These are phyloP conservation scores for Alternaria ethzedia DNA, from an alignment of 2,329 filamentous ascomycete genomes.

Conservation along the genomic window DNA sequence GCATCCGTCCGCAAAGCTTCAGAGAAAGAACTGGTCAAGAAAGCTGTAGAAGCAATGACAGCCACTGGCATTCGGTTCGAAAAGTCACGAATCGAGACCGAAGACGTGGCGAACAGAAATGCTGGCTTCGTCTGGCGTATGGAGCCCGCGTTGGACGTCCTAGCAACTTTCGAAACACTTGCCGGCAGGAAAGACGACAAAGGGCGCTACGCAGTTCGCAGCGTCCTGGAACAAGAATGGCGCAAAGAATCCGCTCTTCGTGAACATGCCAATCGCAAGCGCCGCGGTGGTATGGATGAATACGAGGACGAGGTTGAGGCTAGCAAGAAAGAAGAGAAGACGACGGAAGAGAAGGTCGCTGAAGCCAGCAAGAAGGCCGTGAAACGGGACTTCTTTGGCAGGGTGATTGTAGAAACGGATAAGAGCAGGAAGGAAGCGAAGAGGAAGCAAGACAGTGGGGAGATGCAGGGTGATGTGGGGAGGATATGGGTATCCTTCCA, in stretches of 20 bases:
- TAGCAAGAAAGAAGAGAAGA: slow-evolving; percentile 23
- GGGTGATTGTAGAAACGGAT: slow-evolving; percentile 64
- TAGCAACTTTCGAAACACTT: slow-evolving; percentile 76
- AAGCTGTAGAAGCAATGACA: slow-evolving; percentile 82
- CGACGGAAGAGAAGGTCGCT: slow-evolving; percentile 28
- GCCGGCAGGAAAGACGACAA: slow-evolving; percentile 66
- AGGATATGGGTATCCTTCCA: slow-evolving; percentile 88
- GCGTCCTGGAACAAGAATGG: slow-evolving; percentile 91
- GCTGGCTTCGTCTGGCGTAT: slow-evolving; percentile 87
- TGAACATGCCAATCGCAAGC: slow-evolving; percentile 69
- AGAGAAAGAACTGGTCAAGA: slow-evolving; percentile 80
- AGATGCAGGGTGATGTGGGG: slow-evolving; percentile 53
- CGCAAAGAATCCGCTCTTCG: slow-evolving; percentile 72
- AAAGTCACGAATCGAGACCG: slow-evolving; percentile 77
- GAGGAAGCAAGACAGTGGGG: slow-evolving; percentile 45
- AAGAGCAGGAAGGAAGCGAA: slow-evolving; percentile 51
- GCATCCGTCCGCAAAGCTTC: slow-evolving; percentile 88
- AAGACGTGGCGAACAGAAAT: slow-evolving; percentile 55
- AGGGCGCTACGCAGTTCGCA: slow-evolving; percentile 88
- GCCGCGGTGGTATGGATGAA: slow-evolving; percentile 49
- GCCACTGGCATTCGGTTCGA: slow-evolving; percentile 83
- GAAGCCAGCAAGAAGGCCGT: slow-evolving; percentile 49
- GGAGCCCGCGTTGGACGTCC: slow-evolving; percentile 86
- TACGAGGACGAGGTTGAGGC: slow-evolving; percentile 22
- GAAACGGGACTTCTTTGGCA: slow-evolving; percentile 86